Base-by-base conservation (phyloP, 2,329 filamentous ascomycete genomes). In the Alternaria sp. region DNA sequence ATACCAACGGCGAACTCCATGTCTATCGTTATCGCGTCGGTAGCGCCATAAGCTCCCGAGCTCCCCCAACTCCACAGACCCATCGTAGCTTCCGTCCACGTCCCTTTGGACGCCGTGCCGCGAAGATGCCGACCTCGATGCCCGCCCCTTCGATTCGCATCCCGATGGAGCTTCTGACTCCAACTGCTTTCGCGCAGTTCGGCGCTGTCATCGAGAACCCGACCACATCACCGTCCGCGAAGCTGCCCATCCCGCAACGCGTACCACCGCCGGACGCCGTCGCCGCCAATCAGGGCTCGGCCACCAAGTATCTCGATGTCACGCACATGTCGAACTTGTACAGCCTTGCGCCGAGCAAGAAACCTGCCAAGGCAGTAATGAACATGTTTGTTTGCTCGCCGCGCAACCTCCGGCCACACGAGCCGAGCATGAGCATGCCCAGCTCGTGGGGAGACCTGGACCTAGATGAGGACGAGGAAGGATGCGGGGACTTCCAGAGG, bases 351-450 rank as follows among this genome's bases (percentile, higher is more conserved):
- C 88, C 89, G 3, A 91, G 87, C 75, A 81, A 85, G 50, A 82
- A 79, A 68, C 78, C 85, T 2, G 86, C 86, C 2, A 82, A 84
- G 51, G 86, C 92, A 37, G 86, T 91, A 58, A 90, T 96, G 86
- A 97, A 91, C 80, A 90, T 98, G 87, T 98, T 98, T 79, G 89
- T 93, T 59, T 97, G 93, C 78, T 89, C 89, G 54, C 90, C 92
- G 10, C 86, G 92, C 37, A 71, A 82, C 41, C 81, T 91, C 30
- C 79, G 84, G 25, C 71, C 77, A n/a, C 73, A 76, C 55, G 76
- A 79, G 57, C 75, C 77, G 15, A 75, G 73, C 50, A 65, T 75
- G 54, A 79, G 76, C 66, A 76, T 79, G 70, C 76, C 77, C 5
- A 73, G 71, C 25, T 78, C 72, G 55, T 73, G 71, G 73, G 77